Evolutionary conservation across 345 rosid genomes (phyloP).

Genomic region (Gossypium anomalum): DNA sequence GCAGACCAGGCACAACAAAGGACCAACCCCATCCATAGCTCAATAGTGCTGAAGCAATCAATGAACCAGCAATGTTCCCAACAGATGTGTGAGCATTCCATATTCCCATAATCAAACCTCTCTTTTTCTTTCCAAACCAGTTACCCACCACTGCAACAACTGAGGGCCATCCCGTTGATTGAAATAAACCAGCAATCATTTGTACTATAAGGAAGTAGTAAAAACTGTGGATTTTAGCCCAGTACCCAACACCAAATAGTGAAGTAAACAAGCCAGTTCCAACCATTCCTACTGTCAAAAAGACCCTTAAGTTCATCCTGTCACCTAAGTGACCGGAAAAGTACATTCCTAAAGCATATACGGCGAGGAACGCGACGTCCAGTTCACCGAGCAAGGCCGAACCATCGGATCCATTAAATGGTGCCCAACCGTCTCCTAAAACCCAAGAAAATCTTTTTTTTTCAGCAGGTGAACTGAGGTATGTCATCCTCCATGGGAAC

Average conservation of each 20-base stretch:
- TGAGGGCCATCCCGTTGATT: conserved; percentile 98
- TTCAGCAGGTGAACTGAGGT: conserved; percentile 23
- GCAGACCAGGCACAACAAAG: conserved; percentile 74
- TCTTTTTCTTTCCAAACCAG: conserved; percentile 89
- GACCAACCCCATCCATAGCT: conserved; percentile 98
- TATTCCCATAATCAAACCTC: conserved; percentile 73
- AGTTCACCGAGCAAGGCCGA: conserved; percentile 74
- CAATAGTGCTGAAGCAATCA: conserved; percentile 67
- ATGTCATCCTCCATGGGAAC: conserved; percentile 32
- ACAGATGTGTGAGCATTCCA: conserved; percentile 98
- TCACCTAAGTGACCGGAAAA: conserved; percentile 93
- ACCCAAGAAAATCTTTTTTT: conserved; percentile 23
- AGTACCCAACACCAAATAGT: conserved; percentile 75
- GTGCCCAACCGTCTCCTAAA: conserved; percentile 76
- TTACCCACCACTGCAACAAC: conserved; percentile 97
- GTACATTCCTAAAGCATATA: conserved; percentile 85
- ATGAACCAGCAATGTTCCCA: conserved; percentile 82
- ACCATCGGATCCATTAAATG: conserved; percentile 70
- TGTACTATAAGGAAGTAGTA: conserved; percentile 66
- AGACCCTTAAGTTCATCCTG: conserved; percentile 71
- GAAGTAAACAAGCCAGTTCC: conserved; percentile 85
- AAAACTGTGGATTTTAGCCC: conserved; percentile 71
- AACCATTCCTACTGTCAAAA: conserved; percentile 79
- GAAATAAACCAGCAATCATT: conserved; percentile 76
- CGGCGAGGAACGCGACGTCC: conserved; percentile 74